Percentiles rank a stretch among this genome's conserved stretches.
Evolutionary conservation across 352 stramenopile genomes (phyloP).

Genomic region (Phytophthora lateralis): DNA sequence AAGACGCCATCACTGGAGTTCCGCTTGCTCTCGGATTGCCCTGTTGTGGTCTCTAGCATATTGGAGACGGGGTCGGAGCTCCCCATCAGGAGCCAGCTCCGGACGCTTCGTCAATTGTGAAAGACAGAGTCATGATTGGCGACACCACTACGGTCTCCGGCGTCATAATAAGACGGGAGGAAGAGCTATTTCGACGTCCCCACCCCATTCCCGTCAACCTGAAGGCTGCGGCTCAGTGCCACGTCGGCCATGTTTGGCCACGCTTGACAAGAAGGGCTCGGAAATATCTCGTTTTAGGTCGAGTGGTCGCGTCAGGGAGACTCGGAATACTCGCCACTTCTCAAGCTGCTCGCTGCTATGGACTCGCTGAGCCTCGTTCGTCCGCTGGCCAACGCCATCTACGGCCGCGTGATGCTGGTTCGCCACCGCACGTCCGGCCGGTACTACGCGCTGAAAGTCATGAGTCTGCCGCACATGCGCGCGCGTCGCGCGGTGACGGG

Average conservation of each 20-base stretch:
- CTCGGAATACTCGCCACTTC: conserved; percentile 21
- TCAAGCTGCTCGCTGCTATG: conserved; percentile 30
- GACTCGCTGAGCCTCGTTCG: conserved; percentile 52
- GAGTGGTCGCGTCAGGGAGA: conserved; percentile 11
- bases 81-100: too few relatives aligned
- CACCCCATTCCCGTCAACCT: background rate
- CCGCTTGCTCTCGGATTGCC: conserved; percentile 3
- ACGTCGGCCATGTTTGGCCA: conserved; percentile 4
- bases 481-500: conserved; percentile 48
- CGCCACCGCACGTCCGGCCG: conserved; percentile 36
- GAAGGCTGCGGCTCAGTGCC: conserved; percentile 15
- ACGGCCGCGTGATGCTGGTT: conserved; percentile 54
- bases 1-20: conserved; percentile 11
- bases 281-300: conserved; percentile 23
- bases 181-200: conserved; percentile 15
- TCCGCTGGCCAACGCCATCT: conserved; percentile 57
- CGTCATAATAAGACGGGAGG: background rate
- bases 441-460: conserved; percentile 65
- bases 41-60: conserved; percentile 13
- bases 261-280: conserved; percentile 6
- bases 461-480: conserved; percentile 64
- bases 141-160: background rate
- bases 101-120: conserved; percentile 7
- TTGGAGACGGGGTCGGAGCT: background rate
- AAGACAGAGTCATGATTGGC: background rate